A percentile compares a stretch with the other conserved stretches of the same genome.
Evolutionary conservation across 2,329 filamentous ascomycete genomes (phyloP).

Genomic region (Neofusicoccum parvum): DNA sequence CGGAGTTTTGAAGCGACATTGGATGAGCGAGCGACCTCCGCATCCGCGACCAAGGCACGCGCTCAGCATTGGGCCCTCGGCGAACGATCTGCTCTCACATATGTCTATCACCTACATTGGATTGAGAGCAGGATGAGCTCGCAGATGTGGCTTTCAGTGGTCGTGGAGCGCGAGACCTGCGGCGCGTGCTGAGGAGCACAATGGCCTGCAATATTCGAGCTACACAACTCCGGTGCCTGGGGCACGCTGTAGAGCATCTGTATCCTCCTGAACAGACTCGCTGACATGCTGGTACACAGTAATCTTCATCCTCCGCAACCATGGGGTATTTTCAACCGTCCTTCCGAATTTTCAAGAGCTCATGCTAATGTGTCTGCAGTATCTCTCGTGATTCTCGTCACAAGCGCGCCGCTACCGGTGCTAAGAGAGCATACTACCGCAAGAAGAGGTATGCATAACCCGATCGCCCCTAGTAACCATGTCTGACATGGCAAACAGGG

Average conservation of each 20-base stretch:
- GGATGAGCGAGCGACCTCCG: neutral
- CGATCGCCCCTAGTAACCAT: slow-evolving; percentile 60
- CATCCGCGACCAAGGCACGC: neutral
- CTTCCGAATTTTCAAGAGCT: slow-evolving; percentile 12
- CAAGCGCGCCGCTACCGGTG: slow-evolving; percentile 99
- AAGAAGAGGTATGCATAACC: slow-evolving; percentile 63
- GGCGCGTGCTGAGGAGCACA: neutral
- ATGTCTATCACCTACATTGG: neutral
- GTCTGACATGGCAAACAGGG: slow-evolving; percentile 67
- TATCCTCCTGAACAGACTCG: neutral
- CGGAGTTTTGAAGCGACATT: neutral
- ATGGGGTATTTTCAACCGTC: slow-evolving; percentile 50
- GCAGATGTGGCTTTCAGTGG: neutral
- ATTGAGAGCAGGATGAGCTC: neutral
- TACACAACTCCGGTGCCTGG: neutral
- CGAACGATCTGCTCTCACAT: neutral
- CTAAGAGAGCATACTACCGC: slow-evolving; percentile 70
- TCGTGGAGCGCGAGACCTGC: neutral
- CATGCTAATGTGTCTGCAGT: slow-evolving; percentile 57
- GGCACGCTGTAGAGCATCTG: neutral
- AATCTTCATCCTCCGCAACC: slow-evolving; percentile 52
- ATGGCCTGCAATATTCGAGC: neutral
- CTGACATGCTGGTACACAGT: slow-evolving; percentile 22
- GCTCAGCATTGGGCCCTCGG: neutral
- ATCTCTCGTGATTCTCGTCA: slow-evolving; percentile 99